phyloP scores from a whole-genome alignment of 306 rosid genomes.

The Fragaria nilgerrensis region DNA sequence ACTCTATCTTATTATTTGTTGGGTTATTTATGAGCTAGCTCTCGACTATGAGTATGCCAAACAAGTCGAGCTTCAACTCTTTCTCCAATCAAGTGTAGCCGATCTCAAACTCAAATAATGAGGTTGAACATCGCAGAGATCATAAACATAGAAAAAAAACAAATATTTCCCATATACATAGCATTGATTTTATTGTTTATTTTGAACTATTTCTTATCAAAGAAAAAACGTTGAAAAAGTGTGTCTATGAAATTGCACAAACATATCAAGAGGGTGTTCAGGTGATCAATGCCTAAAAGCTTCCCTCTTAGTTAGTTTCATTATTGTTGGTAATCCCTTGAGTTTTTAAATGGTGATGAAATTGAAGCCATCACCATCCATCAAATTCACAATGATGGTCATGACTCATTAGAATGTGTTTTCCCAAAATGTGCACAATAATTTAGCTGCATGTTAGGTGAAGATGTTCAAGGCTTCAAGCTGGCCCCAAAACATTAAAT shows the following conservation, averaged over 20 bases:
- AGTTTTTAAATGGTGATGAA: neutral
- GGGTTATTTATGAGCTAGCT: no score
- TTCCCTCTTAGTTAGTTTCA: neutral
- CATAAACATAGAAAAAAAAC: neutral
- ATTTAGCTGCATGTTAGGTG: conserved; percentile 28
- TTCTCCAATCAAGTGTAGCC: no score
- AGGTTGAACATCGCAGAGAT: neutral
- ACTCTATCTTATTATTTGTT: no score
- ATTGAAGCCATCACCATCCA: neutral
- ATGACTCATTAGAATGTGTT: neutral
- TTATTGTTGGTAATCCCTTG: neutral
- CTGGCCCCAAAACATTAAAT: conserved; percentile 24
- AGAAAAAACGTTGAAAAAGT: no score
- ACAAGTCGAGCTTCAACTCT: no score
- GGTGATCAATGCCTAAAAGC: neutral
- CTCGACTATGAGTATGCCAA: no score
- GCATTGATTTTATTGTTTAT: neutral
- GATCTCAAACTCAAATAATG: neutral
- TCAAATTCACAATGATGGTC: neutral
- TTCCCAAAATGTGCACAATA: conserved; percentile 14
- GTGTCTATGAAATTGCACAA: neutral
- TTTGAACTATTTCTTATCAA: no score
- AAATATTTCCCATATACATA: neutral
- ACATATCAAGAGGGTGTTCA: neutral
- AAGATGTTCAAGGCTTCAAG: conserved; percentile 17